phyloP scores from a whole-genome alignment of 345 rosid species.

The Microcos paniculata region DNA sequence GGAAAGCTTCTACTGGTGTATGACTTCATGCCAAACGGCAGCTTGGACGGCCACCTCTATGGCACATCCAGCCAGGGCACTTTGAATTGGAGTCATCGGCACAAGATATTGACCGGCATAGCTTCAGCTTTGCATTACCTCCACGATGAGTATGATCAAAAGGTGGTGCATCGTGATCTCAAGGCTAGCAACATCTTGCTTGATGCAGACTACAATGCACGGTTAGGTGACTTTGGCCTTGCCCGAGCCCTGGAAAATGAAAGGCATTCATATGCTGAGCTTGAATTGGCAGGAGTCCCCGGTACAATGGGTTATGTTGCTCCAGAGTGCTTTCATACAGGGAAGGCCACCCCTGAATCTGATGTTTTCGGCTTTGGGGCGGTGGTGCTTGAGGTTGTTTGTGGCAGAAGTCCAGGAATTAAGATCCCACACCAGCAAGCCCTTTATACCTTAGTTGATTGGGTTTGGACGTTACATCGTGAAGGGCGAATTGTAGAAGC shows the following conservation, averaged over 20 bases:
- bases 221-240: slow-evolving; percentile 57
- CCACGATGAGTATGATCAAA: slow-evolving; percentile 57
- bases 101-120: slow-evolving; percentile 43
- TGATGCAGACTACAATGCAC: slow-evolving; percentile 50
- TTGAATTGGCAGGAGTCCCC: slow-evolving; percentile 33
- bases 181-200: slow-evolving; percentile 62
- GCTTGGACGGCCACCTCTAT: slow-evolving; percentile 48
- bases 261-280: slow-evolving; percentile 49
- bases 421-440: slow-evolving; percentile 24
- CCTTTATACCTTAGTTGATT: slow-evolving; percentile 35
- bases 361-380: slow-evolving; percentile 59
- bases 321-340: slow-evolving; percentile 53
- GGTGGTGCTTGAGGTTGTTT: slow-evolving; percentile 49
- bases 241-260: slow-evolving; percentile 52
- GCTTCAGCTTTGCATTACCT: slow-evolving; percentile 56
- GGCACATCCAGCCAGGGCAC: slow-evolving; percentile 18
- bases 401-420: slow-evolving; percentile 40
- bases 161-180: slow-evolving; percentile 60
- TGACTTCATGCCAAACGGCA: slow-evolving; percentile 62
- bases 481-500: slow-evolving; percentile 47
- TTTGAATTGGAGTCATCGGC: slow-evolving; percentile 36
- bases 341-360: slow-evolving; percentile 50
- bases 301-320: slow-evolving; percentile 59
- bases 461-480: slow-evolving; percentile 55
- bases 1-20: slow-evolving; percentile 46